A percentile compares a stretch with the other conserved stretches of the same genome.
Evolutionary conservation across 805 yeast genomes (phyloP).

Genomic region (Lipomyces mesembrius): DNA sequence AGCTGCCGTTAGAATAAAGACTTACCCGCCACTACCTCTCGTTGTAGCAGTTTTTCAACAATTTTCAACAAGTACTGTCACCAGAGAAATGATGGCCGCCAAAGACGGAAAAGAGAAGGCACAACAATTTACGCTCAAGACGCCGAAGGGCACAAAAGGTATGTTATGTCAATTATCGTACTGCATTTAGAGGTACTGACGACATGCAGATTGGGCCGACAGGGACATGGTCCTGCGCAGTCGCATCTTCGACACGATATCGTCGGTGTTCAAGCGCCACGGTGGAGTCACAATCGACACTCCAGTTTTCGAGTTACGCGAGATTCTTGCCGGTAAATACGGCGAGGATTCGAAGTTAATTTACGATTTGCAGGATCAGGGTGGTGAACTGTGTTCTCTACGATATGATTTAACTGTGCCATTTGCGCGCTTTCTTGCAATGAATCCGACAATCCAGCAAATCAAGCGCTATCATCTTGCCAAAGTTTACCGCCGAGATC

Average conservation of each 20-base stretch:
- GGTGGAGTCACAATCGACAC: constrained; percentile 99
- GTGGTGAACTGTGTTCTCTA: constrained; percentile 94
- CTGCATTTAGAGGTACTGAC: not conserved
- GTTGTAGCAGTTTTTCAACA: not conserved
- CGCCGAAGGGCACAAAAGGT: constrained; percentile 78
- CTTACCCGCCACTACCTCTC: not conserved
- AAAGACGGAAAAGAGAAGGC: constrained; percentile 52
- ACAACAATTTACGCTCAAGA: constrained; percentile 76
- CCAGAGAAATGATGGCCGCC: constrained; percentile 2
- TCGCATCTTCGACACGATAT: constrained; percentile 75
- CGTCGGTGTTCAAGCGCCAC: constrained; percentile 83
- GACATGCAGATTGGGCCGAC: constrained; percentile 83
- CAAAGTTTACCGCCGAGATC: constrained; percentile 98
- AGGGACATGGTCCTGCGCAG: constrained; percentile 95
- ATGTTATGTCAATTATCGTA: not conserved
- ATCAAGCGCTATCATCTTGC: constrained; percentile 97
- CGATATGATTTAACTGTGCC: constrained; percentile 98
- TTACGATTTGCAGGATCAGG: constrained; percentile 96
- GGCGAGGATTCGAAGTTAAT: constrained; percentile 98
- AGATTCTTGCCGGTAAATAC: constrained; percentile 93
- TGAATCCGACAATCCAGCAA: constrained; percentile 78
- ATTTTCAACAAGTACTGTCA: not conserved
- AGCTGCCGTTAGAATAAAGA: not conserved
- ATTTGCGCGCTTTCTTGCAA: constrained; percentile 95
- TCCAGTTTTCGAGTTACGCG: constrained; percentile 95